A percentile compares a stretch with the other conserved stretches of the same genome.
Evolutionary conservation across 2,329 filamentous ascomycete genomes (phyloP).

Genomic region (Clonostachys rhizophaga): DNA sequence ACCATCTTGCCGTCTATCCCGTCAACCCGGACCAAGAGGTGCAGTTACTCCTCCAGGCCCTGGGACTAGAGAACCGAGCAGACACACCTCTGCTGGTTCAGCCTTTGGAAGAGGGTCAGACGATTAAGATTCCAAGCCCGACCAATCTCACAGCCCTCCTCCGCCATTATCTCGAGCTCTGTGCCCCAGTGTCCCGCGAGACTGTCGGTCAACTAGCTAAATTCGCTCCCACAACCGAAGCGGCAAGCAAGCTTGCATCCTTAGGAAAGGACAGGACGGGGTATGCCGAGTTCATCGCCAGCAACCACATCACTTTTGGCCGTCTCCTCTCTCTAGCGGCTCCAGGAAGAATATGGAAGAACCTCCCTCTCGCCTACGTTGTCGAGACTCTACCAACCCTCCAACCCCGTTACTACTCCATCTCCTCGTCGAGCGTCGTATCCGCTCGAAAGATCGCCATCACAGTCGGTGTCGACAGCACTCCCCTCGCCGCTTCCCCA

Average conservation of each 20-base stretch:
- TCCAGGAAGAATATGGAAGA: conserved; percentile 8
- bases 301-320: conserved; percentile 16
- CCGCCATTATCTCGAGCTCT: conserved; percentile 38
- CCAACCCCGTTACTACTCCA: conserved; percentile 54
- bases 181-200: conserved; percentile 28
- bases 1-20: conserved; percentile 32
- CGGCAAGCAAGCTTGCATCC: not conserved
- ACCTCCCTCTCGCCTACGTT: conserved; percentile 40
- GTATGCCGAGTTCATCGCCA: conserved; percentile 10
- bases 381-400: conserved; percentile 47
- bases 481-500: conserved; percentile 6
- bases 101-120: conserved; percentile 7
- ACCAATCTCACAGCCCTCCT: conserved; percentile 31
- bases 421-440: conserved; percentile 47
- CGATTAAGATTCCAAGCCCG: conserved; percentile 25
- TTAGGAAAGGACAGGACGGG: conserved; percentile 24
- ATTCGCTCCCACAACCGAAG: conserved; percentile 29
- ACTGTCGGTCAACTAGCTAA: conserved; percentile 41
- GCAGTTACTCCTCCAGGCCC: conserved; percentile 16
- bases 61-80: conserved; percentile 8
- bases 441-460: conserved; percentile 10
- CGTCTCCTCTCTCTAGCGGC: conserved; percentile 11
- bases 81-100: not conserved
- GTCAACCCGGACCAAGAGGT: conserved; percentile 28
- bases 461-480: conserved; percentile 11